Evolutionary conservation across 306 rosid species (phyloP), one percentile per base, ranked within the genome.

Genomic region (Glycine latifolia): DNA sequence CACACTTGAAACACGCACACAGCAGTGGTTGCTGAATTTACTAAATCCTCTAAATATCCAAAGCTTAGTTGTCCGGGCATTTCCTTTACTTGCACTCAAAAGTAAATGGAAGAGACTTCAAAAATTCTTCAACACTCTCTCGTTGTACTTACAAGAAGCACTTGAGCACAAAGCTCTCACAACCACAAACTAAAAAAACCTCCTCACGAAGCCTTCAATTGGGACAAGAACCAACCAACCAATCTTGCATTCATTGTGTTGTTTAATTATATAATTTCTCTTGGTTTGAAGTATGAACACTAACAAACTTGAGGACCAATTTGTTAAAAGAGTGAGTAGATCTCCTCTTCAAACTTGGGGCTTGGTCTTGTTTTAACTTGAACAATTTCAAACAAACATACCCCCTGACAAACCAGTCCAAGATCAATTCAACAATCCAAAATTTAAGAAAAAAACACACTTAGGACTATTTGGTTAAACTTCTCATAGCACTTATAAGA

Each of bases 391-490:
- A 95, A 90, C 97, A 97, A 95, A 95, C 89, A 93, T 85, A 88
- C 92, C 97, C 97, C 99, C 99, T 94, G 97, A 96, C 94, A 96
- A 95, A 88, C 98, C 97, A 93, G 90, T 93, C 86, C 91, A 94
- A 81, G 85, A 84, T 86, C 75, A 87, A 89, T 79, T 86, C 91
- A 90, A 71, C 88, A 67, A 85, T 84, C 87, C 78, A 85, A 77
- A 63, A 86, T 55, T 76, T 67, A 83, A 76, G 86, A 75, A 67
- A 62, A 26, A 50, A 1, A 2, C 62, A 71, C 39, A 60, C 41
- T 26, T 20, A 26, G n/a, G 41, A 2, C 3, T 9, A 2, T 4
- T 59, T 26, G n/a, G 41, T 4, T 9, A 60, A 60, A 60, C 67
- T 60, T 26, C 7, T 60, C 67, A 9, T 10, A 59, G 1, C 37